Conservation (phyloP, 352 stramenopile genomes). For the Aphanomyces stellatus region DNA sequence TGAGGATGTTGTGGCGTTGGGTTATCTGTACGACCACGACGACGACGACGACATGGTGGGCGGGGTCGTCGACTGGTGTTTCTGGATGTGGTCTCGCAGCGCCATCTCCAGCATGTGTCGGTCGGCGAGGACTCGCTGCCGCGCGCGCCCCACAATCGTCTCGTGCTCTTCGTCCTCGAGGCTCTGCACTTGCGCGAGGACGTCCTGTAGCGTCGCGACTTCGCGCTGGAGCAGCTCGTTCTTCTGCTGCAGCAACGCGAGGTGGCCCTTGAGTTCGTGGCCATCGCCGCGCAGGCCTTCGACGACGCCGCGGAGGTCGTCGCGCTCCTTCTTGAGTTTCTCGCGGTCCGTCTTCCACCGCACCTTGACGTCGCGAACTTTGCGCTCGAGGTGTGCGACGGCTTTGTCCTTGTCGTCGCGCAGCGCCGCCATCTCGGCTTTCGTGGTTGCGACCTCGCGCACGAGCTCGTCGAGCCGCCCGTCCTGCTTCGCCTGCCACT, state of each 20-base stretch:
- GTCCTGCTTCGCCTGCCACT: not conserved
- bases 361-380: conserved; percentile 14
- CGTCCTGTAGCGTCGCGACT: conserved; percentile 20
- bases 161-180: not conserved
- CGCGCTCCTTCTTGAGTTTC: conserved; percentile 1
- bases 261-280: not conserved
- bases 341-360: conserved; percentile 18
- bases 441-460: not conserved
- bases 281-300: not conserved
- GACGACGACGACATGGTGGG: not conserved
- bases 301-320: not conserved
- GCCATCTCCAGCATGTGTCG: not conserved
- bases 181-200: conserved; percentile 1
- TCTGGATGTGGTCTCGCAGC: not conserved
- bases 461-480: not conserved
- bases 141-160: not conserved
- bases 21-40: not conserved
- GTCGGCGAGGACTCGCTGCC: not conserved
- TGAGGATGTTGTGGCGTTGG: not conserved
- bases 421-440: not conserved
- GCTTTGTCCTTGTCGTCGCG: not conserved
- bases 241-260: not conserved
- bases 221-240: conserved; percentile 23
- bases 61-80: not conserved
- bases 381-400: not conserved